Conservation (phyloP, 495 filamentous ascomycete species). For the Neurospora sp. region DNA sequence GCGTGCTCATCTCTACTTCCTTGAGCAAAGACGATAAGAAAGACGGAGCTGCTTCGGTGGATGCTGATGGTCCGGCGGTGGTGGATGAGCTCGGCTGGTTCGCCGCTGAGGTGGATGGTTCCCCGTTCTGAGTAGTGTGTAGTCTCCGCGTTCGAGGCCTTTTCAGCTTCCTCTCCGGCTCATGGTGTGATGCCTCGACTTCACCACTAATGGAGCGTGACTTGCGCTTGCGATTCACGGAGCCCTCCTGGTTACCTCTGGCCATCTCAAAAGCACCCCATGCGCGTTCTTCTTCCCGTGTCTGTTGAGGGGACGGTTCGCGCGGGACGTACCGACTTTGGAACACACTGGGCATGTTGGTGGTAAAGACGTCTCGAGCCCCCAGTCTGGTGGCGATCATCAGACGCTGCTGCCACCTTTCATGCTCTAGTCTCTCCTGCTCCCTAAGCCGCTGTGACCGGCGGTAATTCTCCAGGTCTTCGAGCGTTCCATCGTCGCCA, state of each 20-base stretch:
- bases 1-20: constrained; percentile 69
- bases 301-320: constrained; percentile 48
- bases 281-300: constrained; percentile 67
- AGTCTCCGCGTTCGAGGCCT: constrained; percentile 59
- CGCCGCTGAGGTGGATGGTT: constrained; percentile 22
- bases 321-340: constrained; percentile 10
- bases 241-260: constrained; percentile 49
- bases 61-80: constrained; percentile 10
- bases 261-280: constrained; percentile 87
- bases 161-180: constrained; percentile 69
- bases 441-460: constrained; percentile 49
- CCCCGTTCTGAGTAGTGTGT: constrained; percentile 23
- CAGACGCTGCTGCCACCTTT: constrained; percentile 69
- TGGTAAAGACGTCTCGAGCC: constrained; percentile 55
- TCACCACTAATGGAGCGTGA: constrained; percentile 62
- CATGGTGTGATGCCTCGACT: constrained; percentile 44
- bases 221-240: constrained; percentile 56
- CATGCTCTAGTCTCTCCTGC: constrained; percentile 55
- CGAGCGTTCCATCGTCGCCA: constrained; percentile 35
- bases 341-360: constrained; percentile 34
- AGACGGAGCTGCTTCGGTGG: constrained; percentile 38
- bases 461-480: constrained; percentile 25
- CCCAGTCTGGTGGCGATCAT: constrained; percentile 71
- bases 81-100: constrained; percentile 7
- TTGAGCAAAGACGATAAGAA: constrained; percentile 78